Evolutionary conservation across 495 filamentous ascomycete species (phyloP).

Genomic region (Thermochaetoides thermophila): DNA sequence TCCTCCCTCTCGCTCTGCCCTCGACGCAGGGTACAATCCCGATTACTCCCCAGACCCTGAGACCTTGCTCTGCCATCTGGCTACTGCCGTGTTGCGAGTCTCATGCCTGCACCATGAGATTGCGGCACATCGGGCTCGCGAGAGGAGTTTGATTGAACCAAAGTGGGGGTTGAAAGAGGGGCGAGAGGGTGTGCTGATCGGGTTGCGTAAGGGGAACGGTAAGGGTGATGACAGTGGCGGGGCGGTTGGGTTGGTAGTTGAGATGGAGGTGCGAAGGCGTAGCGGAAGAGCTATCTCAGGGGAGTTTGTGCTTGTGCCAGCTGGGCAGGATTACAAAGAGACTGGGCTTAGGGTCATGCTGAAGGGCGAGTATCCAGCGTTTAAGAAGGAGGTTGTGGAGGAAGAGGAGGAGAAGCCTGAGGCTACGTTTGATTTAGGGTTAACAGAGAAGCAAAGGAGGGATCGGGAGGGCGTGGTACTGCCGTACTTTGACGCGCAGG

Average conservation of each 20-base stretch:
- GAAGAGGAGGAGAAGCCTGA: slow-evolving; percentile 38
- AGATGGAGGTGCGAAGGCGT: slow-evolving; percentile 72
- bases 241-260: slow-evolving; percentile 48
- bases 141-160: slow-evolving; percentile 55
- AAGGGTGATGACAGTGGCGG: background rate
- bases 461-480: slow-evolving; percentile 80
- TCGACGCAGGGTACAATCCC: background rate
- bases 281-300: slow-evolving; percentile 66
- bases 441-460: slow-evolving; percentile 78
- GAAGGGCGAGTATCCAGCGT: slow-evolving; percentile 65
- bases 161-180: slow-evolving; percentile 63
- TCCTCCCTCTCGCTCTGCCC: slow-evolving; percentile 4
- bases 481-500: slow-evolving; percentile 93
- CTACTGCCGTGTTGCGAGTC: slow-evolving; percentile 34
- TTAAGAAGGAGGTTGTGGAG: slow-evolving; percentile 22
- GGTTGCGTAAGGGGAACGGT: slow-evolving; percentile 29
- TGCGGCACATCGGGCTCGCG: slow-evolving; percentile 47
- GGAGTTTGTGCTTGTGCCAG: slow-evolving; percentile 50
- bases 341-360: slow-evolving; percentile 34
- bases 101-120: slow-evolving; percentile 53
- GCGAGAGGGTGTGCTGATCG: slow-evolving; percentile 57
- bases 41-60: slow-evolving; percentile 56
- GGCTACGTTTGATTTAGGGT: slow-evolving; percentile 66
- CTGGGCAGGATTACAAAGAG: background rate
- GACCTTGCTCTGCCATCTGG: slow-evolving; percentile 38